Base-by-base conservation (phyloP, 129 eudicot species). In the Sambucus nigra region DNA sequence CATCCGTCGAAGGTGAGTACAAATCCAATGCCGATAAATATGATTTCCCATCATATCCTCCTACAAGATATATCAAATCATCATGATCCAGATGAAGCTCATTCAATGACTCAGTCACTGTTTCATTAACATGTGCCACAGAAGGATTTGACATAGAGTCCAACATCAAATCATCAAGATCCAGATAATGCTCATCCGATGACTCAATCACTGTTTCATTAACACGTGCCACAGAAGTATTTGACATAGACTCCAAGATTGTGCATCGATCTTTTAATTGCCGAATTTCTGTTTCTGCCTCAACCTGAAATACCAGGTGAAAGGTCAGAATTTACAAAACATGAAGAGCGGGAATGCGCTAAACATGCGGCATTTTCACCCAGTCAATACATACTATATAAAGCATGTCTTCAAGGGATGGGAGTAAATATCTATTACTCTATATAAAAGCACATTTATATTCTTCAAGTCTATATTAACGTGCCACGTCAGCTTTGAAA, bases 1-100 rank as follows among this genome's bases (percentile, higher is more conserved):
- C 44, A 58, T 70, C 82, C 14, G 47, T 64, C 39, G 77, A 55
- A n/a, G 94, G 82, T 22, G 76, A 75, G 69, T 80, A 88, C 39
- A 73, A 65, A 16, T 80, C 78, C 25, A 88, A 32, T 45, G 87
- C 58, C 44, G 91, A 72, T 51, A 75, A 65, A 82, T 80, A 84
- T 20, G 73, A 68, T 25, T 1, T 25, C 28, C 97, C 97, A 73
- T 88, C 87, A 75, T 67, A 77, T 51, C 97, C 94, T 15, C 97
- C 97, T 26, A 71, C 57, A 2, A 88, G 45, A 63, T 74, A 67
- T 48, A 88, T 80, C n/a, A 60, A 46, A 49, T 66, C 82, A 24
- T 62, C 68, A 51, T 31, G 35, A 60, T 77, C 77, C 44, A 60
- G 51, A 40, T 56, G 51, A 32, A 25, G 55, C 27, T 74, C 75